Evolutionary conservation across 352 stramenopile genomes (phyloP), one percentile per base, ranked within the genome.

Genomic region (Globisporangium acanthophoron): DNA sequence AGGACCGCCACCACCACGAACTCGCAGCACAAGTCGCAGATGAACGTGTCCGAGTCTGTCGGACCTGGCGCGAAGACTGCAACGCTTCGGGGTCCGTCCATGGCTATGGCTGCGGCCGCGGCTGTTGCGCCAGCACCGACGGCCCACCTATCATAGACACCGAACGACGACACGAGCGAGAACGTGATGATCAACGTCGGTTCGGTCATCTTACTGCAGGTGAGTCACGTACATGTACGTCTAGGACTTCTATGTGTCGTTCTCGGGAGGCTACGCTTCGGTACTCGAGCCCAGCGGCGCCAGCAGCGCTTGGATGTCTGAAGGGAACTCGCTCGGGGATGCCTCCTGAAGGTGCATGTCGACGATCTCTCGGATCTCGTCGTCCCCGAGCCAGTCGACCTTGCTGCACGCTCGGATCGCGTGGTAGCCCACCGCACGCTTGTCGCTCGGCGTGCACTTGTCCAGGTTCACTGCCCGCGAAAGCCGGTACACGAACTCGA

Each of bases 321-420:
- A n/a, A 15, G 56, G 56, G 3, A 61, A 12, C 20, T 61, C 24
- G 20, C 16, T 21, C 7, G 21, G 9, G 2, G 24, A 3, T 5
- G 11, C 35, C 3, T 54, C 18, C 16, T 43, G 43, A 8, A 61
- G 4, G 11, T 51, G 24, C 1, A 24, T 44, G 9, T 39, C 56
- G 12, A 35, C 54, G 7, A 61, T 55, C 24, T 44, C n/a, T 15
- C 29, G 27, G 12, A 40, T 50, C 16, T 47, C 56, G 18, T 61
- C 56, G 5, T 33, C 18, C 2, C 56, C 56, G 39, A 61, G 56
- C 56, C 56, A 61, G 11, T 61, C 56, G 9, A 61, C 47, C 37
- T 44, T 9, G 4, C 13, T 18, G 11, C 56, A 55, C 18, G 56
- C 56, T 27, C 56, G 56, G 5, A 61, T 55, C 56, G 47, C 46